These are phyloP conservation scores for Ascocoryne sarcoides DNA, from an alignment of 2,329 filamentous ascomycete species.

Conservation along the genomic window DNA sequence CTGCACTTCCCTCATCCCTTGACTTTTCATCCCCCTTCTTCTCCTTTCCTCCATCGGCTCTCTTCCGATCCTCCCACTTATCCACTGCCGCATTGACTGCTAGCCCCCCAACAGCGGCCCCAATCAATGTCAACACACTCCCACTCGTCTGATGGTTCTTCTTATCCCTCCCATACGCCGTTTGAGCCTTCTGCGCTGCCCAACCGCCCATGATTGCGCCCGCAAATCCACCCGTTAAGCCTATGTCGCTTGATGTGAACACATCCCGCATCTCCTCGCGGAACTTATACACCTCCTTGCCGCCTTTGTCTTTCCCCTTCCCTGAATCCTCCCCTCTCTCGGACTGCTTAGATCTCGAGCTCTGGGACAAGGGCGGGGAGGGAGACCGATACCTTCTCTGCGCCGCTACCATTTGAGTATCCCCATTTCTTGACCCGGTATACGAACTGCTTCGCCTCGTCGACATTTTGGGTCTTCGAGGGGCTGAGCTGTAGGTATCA, in stretches of 20 bases:
- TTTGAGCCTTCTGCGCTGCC: constrained; percentile 20
- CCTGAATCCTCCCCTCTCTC: no score
- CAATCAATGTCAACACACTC: constrained; percentile 18
- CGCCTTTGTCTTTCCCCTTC: not conserved
- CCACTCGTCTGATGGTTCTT: constrained; percentile 7
- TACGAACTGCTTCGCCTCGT: constrained; percentile 8
- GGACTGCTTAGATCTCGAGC: no score
- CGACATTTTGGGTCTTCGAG: not conserved
- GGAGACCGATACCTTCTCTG: no score
- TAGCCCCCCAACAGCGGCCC: constrained; percentile 22
- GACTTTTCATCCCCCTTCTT: constrained; percentile 14
- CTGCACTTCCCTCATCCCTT: constrained; percentile 3
- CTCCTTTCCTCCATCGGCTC: constrained; percentile 10
- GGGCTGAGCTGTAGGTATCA: constrained; percentile 1
- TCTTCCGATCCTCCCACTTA: constrained; percentile 16
- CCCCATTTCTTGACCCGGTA: no score
- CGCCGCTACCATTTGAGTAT: no score
- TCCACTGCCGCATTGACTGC: constrained; percentile 21
- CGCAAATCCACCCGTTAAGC: constrained; percentile 15
- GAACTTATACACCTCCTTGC: constrained; percentile 10
- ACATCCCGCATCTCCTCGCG: constrained; percentile 18
- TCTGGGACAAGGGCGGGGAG: no score
- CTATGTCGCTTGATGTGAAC: constrained; percentile 17
- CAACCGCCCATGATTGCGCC: constrained; percentile 22
- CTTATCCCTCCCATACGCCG: constrained; percentile 11